Evolutionary conservation across 1,284 basidiomycete species (phyloP), one percentile per base, ranked within the genome.

Genomic region (Ustanciosporium gigantosporum): DNA sequence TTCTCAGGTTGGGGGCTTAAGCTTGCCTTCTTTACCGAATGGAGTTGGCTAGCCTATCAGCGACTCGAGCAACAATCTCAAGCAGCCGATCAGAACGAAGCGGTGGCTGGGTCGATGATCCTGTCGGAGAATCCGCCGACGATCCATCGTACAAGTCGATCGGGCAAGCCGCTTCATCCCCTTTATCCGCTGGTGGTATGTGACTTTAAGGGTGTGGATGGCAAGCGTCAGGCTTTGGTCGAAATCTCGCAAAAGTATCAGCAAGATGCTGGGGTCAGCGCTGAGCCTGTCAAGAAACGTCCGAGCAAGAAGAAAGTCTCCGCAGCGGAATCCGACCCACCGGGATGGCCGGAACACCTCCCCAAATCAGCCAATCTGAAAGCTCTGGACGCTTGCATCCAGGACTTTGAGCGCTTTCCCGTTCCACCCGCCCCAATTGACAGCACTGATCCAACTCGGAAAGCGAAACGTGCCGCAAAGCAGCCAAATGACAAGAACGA

Each of bases 1-100:
- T 76, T 76, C 47, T 59, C 56, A 21, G 58, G 49, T 2, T 77
- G 75, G 75, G 62, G 62, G 2, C 60, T 77, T 27, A 60, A 65
- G 20, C 45, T 77, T 2, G 66, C 60, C 5, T 69, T 76, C 29
- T 72, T 74, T 40, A 61, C 62, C 23, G 75, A 77, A 31, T 76
- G 67, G 58, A 68, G 55, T 47, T 61, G 49, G 64, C 25, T 47
- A 8, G 64, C 51, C 2, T 66, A 48, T 17, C 38, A 53, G n/a
- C 25, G 50, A 23, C 42, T 59, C 4, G 50, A 48, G 15, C 8
- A 19, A 13, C 22, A 39, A 19, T 8, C 9, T 9, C 11, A 35
- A 19, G 27, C 9, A n/a, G 11, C n/a, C 11, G 11, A 11, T 29
- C n/a, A 9, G 9, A 11, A 9, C 11, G n/a, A 29, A 11, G 27